Base-by-base conservation (phyloP, 1,139 yeast species). In the Kurtzmaniella quercitrusa region DNA sequence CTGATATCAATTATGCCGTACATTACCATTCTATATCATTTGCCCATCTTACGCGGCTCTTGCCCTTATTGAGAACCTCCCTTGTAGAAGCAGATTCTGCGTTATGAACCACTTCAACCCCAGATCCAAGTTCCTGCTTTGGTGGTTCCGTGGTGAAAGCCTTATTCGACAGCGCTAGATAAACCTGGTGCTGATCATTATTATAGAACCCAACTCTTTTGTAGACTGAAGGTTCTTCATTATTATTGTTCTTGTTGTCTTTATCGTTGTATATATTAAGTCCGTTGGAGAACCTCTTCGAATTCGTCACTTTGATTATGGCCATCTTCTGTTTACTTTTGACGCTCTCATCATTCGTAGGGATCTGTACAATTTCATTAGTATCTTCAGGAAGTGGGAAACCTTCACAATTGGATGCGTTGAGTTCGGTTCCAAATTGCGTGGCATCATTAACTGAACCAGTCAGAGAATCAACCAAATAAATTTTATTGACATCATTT, bases 381-480 rank as follows among this genome's bases (percentile, higher is more conserved):
- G 70, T 65, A 44, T 70, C 73, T 43, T 76, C 81, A 0, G 89
- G 88, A 18, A 81, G 59, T 6, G 86, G 86, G 44, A 84, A 75
- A 9, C 85, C 86, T 48, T 75, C 79, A 48, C 82, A 73, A 49
- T 79, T 78, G 34, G 78, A 70, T 0, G 88, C 76, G 57, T 85
- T 85, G 41, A 85, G 70, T 57, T 84, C 91, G 1, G 91, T 85
- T 2, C 89, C 93, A 60, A 79, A 84, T 51, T 77, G 79, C 3
- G 91, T 84, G 7, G 91, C 91, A 56, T 85, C 91, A 50, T 75
- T 77, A 17, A 81, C 55, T 44, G 72, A 70, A 0, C 90, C 90
- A 21, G 82, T 81, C 57, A 83, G 79, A 2, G 90, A 77, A 50
- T 82, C 85, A 34, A 85, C 89, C 37, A 83, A 62, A 52, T 76